Percentiles rank a stretch among this genome's conserved stretches.
Conservation (phyloP, 1,139 yeast species). For the Candida smagusa region DNA sequence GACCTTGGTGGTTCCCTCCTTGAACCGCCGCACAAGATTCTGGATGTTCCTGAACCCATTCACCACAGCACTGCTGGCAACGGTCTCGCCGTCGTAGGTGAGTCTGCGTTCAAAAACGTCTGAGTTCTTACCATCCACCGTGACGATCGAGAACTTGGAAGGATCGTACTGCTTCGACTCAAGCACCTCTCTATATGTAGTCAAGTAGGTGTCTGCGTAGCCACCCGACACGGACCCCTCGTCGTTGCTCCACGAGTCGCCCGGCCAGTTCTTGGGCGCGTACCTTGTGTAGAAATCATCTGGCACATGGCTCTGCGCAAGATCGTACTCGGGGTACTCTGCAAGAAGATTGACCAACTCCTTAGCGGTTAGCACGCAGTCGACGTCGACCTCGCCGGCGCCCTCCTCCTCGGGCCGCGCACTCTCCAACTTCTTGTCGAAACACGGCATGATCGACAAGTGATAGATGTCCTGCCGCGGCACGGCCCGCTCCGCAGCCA, state of each 20-base stretch:
- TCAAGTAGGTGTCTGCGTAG: slow-evolving; percentile 63
- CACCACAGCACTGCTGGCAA: slow-evolving; percentile 73
- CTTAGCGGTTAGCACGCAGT: slow-evolving; percentile 89
- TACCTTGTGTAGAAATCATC: slow-evolving; percentile 27
- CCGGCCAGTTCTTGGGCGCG: slow-evolving; percentile 57
- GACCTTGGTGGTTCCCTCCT: slow-evolving; percentile 34
- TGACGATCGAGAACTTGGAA: slow-evolving; percentile 19
- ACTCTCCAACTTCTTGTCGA: slow-evolving; percentile 93
- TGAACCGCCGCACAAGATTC: slow-evolving; percentile 80
- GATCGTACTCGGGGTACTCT: slow-evolving; percentile 31
- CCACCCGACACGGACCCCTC: slow-evolving; percentile 90
- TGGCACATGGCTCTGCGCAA: slow-evolving; percentile 11
- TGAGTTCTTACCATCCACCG: slow-evolving; percentile 62
- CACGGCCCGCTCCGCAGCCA: slow-evolving; percentile 37
- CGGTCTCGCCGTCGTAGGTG: slow-evolving; percentile 24
- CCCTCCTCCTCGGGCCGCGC: slow-evolving; percentile 67
- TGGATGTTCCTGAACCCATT: slow-evolving; percentile 95
- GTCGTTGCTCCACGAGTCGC: slow-evolving; percentile 67
- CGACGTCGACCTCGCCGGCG: slow-evolving; percentile 58
- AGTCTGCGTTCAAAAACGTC: slow-evolving; percentile 74
- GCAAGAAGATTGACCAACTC: slow-evolving; percentile 73
- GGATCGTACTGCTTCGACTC: slow-evolving; percentile 16
- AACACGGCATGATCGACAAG: slow-evolving; percentile 91
- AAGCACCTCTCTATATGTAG: slow-evolving; percentile 32
- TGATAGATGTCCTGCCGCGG: slow-evolving; percentile 57